A percentile compares a stretch with the other conserved stretches of the same genome.
Conservation (phyloP, 208 protist genomes). For the Wallacemonas sp. region DNA sequence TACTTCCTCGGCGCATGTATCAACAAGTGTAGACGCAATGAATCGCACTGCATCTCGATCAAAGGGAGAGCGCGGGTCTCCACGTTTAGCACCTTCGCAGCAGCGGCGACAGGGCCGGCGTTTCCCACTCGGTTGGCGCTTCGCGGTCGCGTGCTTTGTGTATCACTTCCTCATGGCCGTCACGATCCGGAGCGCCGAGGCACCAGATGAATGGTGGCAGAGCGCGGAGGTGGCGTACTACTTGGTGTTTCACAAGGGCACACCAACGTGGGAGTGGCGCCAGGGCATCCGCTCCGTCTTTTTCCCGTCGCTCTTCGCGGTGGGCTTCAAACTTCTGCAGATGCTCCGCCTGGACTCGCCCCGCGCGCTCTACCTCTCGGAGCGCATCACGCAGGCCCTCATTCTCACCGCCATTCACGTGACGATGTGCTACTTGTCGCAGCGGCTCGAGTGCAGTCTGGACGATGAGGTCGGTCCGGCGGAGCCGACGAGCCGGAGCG, state of each 20-base stretch:
- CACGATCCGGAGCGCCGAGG: constrained; percentile 47
- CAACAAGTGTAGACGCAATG: no score
- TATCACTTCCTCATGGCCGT: constrained; percentile 57
- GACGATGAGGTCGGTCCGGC: not conserved
- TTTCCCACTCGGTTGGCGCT: not conserved
- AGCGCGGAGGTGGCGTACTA: constrained; percentile 82
- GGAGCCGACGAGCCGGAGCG: not conserved
- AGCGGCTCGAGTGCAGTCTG: constrained; percentile 22
- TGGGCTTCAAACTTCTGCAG: constrained; percentile 60
- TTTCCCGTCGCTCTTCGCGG: constrained; percentile 62
- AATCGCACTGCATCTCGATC: no score
- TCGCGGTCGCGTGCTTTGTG: constrained; percentile 24
- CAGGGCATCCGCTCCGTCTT: constrained; percentile 71
- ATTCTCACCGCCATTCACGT: constrained; percentile 53
- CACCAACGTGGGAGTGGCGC: constrained; percentile 85
- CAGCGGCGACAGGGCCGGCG: no score
- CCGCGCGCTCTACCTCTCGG: constrained; percentile 41
- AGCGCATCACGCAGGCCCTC: constrained; percentile 46
- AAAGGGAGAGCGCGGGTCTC: no score
- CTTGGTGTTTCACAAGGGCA: constrained; percentile 73
- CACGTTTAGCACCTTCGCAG: no score
- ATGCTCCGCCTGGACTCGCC: constrained; percentile 52
- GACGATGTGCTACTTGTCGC: constrained; percentile 27
- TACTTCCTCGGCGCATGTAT: no score
- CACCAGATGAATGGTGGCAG: constrained; percentile 91